Conservation (phyloP, 208 protist genomes). For the Crithidia thermophila region DNA sequence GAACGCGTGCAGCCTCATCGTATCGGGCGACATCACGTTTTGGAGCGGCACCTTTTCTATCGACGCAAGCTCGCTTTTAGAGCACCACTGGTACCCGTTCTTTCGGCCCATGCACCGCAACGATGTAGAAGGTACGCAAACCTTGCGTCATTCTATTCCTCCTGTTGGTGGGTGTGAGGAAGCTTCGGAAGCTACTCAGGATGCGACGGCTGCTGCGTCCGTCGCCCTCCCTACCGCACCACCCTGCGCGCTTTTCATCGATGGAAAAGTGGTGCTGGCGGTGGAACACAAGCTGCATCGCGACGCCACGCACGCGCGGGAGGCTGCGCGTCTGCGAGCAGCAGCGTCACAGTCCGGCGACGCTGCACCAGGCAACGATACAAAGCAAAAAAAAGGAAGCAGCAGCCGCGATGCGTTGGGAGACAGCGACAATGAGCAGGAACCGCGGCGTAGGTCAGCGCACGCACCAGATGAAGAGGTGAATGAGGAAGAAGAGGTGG, state of each 20-base stretch:
- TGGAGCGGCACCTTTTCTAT: slow-evolving; percentile 2
- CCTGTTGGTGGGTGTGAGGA: no score
- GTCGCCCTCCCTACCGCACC: no score
- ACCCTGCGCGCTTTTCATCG: neutral
- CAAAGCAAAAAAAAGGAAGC: neutral
- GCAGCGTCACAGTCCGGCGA: no score
- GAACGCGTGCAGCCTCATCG: slow-evolving; percentile 2
- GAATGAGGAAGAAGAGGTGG: slow-evolving; percentile 7
- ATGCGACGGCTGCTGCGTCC: no score
- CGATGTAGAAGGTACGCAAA: no score
- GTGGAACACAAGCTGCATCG: slow-evolving; percentile 17
- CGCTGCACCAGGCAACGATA: no score
- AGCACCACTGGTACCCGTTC: slow-evolving; percentile 10
- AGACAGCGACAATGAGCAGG: no score
- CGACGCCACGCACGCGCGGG: neutral
- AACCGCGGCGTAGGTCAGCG: no score
- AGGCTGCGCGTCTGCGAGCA: neutral
- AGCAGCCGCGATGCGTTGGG: no score
- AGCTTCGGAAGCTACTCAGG: no score
- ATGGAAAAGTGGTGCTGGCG: slow-evolving; percentile 5
- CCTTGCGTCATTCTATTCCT: no score
- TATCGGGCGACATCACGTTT: slow-evolving; percentile 1
- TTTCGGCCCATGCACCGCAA: neutral
- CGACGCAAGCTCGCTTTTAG: neutral
- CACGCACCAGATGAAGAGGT: no score